These are phyloP conservation scores for Backusella macrospora DNA, from an alignment of 192 early-diverging fungal genomes.

Conservation along the genomic window DNA sequence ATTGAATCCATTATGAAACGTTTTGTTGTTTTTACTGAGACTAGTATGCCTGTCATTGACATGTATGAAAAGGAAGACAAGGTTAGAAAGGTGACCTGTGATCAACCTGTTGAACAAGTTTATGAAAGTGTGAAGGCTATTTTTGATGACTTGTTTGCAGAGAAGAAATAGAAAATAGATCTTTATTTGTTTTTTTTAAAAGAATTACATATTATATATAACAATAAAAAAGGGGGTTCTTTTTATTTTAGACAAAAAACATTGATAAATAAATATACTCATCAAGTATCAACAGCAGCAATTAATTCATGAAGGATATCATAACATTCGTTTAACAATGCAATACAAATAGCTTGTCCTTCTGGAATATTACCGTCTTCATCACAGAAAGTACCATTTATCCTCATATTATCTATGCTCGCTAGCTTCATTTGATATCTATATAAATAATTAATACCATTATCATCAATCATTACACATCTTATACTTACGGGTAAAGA, in stretches of 20 bases:
- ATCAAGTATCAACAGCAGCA: conserved; percentile 46
- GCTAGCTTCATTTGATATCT: conserved; percentile 90
- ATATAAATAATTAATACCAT: conserved; percentile 57
- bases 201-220: background rate
- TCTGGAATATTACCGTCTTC: conserved; percentile 79
- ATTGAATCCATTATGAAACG: conserved; percentile 95
- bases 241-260: background rate
- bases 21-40: conserved; percentile 84
- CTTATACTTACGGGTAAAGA: conserved; percentile 9
- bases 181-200: too few relatives aligned
- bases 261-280: background rate
- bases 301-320: conserved; percentile 80
- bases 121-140: conserved; percentile 16
- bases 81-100: conserved; percentile 69
- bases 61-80: conserved; percentile 76
- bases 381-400: conserved; percentile 85
- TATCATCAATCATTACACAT: background rate
- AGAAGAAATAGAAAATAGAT: conserved; percentile 3
- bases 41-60: conserved; percentile 90
- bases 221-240: background rate
- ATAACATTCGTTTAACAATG: conserved; percentile 87
- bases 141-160: conserved; percentile 22
- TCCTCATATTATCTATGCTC: conserved; percentile 78
- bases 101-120: conserved; percentile 27
- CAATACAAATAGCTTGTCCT: conserved; percentile 83